Evolutionary conservation across 2,329 filamentous ascomycete genomes (phyloP).

Genomic region (Sporothrix pallida): DNA sequence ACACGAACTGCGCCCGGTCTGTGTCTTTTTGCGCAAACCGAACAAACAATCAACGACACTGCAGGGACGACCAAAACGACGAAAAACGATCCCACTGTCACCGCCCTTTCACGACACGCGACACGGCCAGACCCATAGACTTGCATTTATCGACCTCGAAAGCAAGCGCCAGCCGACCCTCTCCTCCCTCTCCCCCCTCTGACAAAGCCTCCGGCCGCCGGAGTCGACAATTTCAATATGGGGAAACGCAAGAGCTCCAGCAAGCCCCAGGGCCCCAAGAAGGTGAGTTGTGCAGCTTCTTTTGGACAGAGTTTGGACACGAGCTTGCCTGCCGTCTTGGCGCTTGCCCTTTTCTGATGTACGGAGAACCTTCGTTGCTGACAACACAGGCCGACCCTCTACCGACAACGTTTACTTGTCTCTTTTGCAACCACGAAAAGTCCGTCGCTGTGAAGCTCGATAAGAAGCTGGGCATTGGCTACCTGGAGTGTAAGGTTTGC

Average conservation of each 20-base stretch:
- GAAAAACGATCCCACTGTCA: not conserved
- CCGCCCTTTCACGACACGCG: constrained; percentile 20
- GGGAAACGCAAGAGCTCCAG: constrained; percentile 91
- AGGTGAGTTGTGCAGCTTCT: constrained; percentile 58
- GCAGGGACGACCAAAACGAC: not conserved
- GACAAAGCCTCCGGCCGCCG: not conserved
- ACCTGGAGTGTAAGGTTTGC: constrained; percentile 88
- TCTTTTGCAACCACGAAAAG: constrained; percentile 98
- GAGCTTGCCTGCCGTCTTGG: not conserved
- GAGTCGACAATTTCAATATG: constrained; percentile 53
- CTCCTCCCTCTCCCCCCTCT: not conserved
- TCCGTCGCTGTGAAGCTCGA: constrained; percentile 90
- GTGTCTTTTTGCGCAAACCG: constrained; percentile 21
- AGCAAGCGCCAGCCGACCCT: not conserved
- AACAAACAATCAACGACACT: not conserved
- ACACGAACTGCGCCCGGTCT: constrained; percentile 6
- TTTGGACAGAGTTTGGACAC: not conserved
- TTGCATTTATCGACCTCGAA: not conserved
- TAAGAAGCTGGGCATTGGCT: constrained; percentile 87
- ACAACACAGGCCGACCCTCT: constrained; percentile 67
- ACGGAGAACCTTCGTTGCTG: not conserved
- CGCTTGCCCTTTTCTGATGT: not conserved
- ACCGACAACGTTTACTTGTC: constrained; percentile 86
- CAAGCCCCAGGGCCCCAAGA: constrained; percentile 82
- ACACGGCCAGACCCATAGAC: not conserved